Evolutionary conservation across 257 asterid genomes (phyloP), one percentile per base, ranked within the genome.

Genomic region (Agastache rugosa): DNA sequence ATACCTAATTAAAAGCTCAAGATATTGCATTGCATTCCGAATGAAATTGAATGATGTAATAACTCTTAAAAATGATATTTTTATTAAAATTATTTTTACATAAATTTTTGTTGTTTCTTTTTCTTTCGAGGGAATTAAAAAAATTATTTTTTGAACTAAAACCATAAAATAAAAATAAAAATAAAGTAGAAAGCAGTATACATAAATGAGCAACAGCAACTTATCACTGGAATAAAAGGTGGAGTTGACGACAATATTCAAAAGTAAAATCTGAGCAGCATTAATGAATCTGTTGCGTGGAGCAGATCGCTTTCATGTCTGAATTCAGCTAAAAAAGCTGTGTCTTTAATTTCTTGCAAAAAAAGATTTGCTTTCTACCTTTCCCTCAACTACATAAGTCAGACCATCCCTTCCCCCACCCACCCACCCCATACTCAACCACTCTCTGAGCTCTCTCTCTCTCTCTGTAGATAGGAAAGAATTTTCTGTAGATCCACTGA

Each of bases 161-260:
- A 25, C 29, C 29, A 25, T 25, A 25, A 25, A 25, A 25, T 25
- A 29, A 29, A 29, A 25, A 25, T 25, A 25, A 25, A 25, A 25
- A 1, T 2, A 29, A 29, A 25, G 29, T 25, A 25, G 29, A 29
- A 29, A 29, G 34, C 34, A 29, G 34, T 29, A 29, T 29, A 29
- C 5, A 29, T 31, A 31, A 31, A 31, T 31, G 35, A 35, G 61
- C 62, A 27, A 58, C 64, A 31, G 48, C 50, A 31, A 50, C 10
- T 17, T 31, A 42, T 29, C n/a, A 7, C 8, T 17, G 15, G 16
- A 63, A 11, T 47, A 63, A 55, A 63, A 16, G 72, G 22, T 1
- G 45, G 66, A 53, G 78, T 74, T 74, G 78, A 74, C 78, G 78
- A 74, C 73, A 64, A 19, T 10, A 17, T 6, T 6, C 0, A 75